These are phyloP conservation scores for Thinopyrum elongatum DNA, from an alignment of 176 grass and related monocot genomes.

Conservation along the genomic window DNA sequence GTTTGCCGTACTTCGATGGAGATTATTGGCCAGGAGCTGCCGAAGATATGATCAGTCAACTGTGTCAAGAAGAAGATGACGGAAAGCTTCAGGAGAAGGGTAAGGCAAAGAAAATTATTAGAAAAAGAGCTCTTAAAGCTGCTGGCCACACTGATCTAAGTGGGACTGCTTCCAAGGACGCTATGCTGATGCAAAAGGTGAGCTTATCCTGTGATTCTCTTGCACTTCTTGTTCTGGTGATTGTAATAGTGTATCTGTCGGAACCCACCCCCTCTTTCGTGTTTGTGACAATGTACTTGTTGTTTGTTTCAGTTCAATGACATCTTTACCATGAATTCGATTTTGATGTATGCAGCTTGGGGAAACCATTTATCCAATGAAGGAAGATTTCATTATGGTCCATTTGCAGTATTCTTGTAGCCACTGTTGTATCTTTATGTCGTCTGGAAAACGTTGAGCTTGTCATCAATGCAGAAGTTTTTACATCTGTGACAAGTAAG, in stretches of 20 bases:
- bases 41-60: slow-evolving; percentile 97
- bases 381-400: slow-evolving; percentile 99
- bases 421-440: slow-evolving; percentile 87
- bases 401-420: slow-evolving; percentile 89
- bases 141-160: slow-evolving; percentile 84
- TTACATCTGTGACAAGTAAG: slow-evolving; percentile 91
- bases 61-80: slow-evolving; percentile 90
- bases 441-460: slow-evolving; percentile 81
- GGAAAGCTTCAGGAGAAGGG: slow-evolving; percentile 82
- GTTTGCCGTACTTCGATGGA: slow-evolving; percentile 94
- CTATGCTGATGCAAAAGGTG: slow-evolving; percentile 95
- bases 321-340: slow-evolving; percentile 31
- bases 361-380: slow-evolving; percentile 94
- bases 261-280: background rate
- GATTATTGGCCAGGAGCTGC: slow-evolving; percentile 99
- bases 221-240: too few relatives aligned
- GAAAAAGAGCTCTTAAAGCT: slow-evolving; percentile 93
- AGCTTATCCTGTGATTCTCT: background rate
- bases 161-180: slow-evolving; percentile 85
- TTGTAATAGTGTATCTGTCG: too few relatives aligned
- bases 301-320: slow-evolving; percentile 11
- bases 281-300: background rate
- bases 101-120: slow-evolving; percentile 87
- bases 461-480: slow-evolving; percentile 87
- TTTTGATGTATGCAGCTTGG: slow-evolving; percentile 73